A percentile compares a stretch with the other conserved stretches of the same genome.
These are phyloP conservation scores for Fusarium oligoseptatum DNA, from an alignment of 2,329 filamentous ascomycete genomes.

Conservation along the genomic window DNA sequence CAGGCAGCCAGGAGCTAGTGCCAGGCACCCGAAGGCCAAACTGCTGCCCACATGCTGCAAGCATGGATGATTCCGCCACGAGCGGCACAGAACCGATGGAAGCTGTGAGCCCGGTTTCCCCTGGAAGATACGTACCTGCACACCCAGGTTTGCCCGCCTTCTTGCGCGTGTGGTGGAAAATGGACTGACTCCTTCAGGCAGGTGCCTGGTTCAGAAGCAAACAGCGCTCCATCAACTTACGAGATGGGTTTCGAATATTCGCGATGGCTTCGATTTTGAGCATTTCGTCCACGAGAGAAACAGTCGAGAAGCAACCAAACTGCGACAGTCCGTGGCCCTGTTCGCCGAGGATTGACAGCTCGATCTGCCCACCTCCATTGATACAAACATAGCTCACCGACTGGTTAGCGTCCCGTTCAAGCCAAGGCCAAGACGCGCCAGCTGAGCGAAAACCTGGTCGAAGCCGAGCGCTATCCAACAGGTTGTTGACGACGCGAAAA, in stretches of 20 bases:
- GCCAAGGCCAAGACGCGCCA: slow-evolving; percentile 19
- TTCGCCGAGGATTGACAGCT: neutral
- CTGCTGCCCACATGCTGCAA: neutral
- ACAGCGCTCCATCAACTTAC: slow-evolving; percentile 10
- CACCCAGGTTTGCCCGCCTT: neutral
- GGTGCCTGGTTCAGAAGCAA: neutral
- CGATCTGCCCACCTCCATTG: neutral
- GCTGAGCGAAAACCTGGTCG: neutral
- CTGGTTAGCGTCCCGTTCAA: neutral
- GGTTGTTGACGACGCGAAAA: slow-evolving; percentile 20
- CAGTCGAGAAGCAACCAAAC: slow-evolving; percentile 4
- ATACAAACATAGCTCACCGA: slow-evolving; percentile 9
- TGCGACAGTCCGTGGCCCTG: neutral
- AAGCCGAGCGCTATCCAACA: slow-evolving; percentile 11
- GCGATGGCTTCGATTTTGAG: neutral
- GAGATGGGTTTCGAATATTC: slow-evolving; percentile 12
- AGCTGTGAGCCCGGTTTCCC: slow-evolving; percentile 27
- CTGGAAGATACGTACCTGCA: slow-evolving; percentile 9
- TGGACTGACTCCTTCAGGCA: slow-evolving; percentile 7
- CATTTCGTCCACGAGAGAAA: neutral
- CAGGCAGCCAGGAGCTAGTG: slow-evolving; percentile 24
- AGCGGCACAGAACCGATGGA: slow-evolving; percentile 2
- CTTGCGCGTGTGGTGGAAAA: neutral
- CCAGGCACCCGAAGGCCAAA: slow-evolving; percentile 40
- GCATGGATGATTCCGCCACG: slow-evolving; percentile 19